phyloP scores from a whole-genome alignment of 192 early-diverging fungal species.

The Gonapodya prolifera region DNA sequence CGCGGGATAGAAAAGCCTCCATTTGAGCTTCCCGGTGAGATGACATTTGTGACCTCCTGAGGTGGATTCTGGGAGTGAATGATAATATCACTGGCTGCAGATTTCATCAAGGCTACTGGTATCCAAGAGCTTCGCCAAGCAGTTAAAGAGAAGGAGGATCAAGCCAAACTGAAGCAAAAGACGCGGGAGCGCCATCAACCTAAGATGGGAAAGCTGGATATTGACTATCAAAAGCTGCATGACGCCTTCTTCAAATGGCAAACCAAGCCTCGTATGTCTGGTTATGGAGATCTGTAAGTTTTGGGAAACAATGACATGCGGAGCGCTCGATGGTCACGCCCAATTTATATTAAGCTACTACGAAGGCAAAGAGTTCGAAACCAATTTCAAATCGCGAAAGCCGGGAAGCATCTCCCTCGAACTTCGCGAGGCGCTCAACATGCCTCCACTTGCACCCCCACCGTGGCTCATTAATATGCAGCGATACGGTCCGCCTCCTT shows the following conservation, averaged over 20 bases:
- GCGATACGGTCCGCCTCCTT: slow-evolving; percentile 88
- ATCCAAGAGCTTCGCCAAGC: slow-evolving; percentile 93
- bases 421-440: slow-evolving; percentile 74
- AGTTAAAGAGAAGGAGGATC: slow-evolving; percentile 78
- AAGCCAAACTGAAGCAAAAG: slow-evolving; percentile 62
- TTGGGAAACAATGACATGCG: neutral
- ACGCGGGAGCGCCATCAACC: slow-evolving; percentile 77
- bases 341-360: slow-evolving; percentile 50
- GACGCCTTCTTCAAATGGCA: slow-evolving; percentile 97
- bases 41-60: neutral
- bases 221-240: slow-evolving; percentile 96
- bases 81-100: slow-evolving; percentile 16
- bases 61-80: neutral
- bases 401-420: slow-evolving; percentile 79
- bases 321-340: neutral
- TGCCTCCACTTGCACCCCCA: slow-evolving; percentile 83
- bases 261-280: slow-evolving; percentile 59
- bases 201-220: slow-evolving; percentile 91
- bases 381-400: slow-evolving; percentile 71
- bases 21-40: slow-evolving; percentile 72
- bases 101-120: slow-evolving; percentile 94
- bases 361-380: slow-evolving; percentile 93
- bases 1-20: slow-evolving; percentile 91
- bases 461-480: slow-evolving; percentile 99
- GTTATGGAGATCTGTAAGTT: slow-evolving; percentile 70